These are phyloP conservation scores for Plasmodium blacklocki DNA, from an alignment of 169 alveolate genomes.

Conservation along the genomic window DNA sequence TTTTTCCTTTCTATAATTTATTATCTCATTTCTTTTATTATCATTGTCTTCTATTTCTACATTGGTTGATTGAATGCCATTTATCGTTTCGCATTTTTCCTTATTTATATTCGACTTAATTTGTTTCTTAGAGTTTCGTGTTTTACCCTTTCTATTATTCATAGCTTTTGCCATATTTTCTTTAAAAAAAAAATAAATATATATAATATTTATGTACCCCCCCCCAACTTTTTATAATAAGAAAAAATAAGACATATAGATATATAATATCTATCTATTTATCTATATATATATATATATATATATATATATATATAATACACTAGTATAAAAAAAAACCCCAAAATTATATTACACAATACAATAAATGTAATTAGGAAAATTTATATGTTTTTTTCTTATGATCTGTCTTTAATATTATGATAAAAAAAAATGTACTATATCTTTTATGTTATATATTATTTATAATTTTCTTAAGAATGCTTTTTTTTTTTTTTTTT, in stretches of 20 bases:
- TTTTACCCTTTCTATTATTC: constrained; percentile 26
- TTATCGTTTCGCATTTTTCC: constrained; percentile 16
- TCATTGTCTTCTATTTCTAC: constrained; percentile 22
- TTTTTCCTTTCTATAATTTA: constrained; percentile 21
- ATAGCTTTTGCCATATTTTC: constrained; percentile 34
- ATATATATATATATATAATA: too few species aligned
- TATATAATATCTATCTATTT: too few species aligned
- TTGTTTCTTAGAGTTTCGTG: background rate
- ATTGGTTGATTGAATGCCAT: constrained; percentile 17
- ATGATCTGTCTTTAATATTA: too few species aligned
- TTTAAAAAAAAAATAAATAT: constrained; percentile 1
- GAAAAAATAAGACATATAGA: constrained; percentile 5
- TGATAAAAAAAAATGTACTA: too few species aligned
- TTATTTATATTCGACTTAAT: constrained; percentile 24
- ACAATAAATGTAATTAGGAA: too few species aligned
- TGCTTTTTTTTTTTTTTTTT: too few species aligned
- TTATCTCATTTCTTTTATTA: constrained; percentile 21
- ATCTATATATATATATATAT: too few species aligned
- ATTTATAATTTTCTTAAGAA: too few species aligned
- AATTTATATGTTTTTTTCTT: too few species aligned
- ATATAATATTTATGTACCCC: background rate
- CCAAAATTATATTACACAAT: too few species aligned
- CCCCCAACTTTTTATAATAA: background rate
- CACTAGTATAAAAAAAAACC: too few species aligned
- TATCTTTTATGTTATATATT: too few species aligned